phyloP scores from a whole-genome alignment of 2,329 filamentous ascomycete genomes.

The Hymenoscyphus albidus region DNA sequence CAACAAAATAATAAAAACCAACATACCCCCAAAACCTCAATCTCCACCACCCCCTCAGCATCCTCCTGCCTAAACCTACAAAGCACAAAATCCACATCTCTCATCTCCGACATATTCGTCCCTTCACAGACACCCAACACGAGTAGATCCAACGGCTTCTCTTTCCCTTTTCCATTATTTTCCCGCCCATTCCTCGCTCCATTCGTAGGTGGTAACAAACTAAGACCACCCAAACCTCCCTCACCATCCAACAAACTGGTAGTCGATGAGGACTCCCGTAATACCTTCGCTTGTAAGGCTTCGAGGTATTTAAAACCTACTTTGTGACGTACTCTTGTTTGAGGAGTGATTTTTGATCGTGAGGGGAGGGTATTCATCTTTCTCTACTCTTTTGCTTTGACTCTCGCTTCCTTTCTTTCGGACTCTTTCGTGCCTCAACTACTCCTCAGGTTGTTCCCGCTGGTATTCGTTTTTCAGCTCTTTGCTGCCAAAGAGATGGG shows the following conservation, averaged over 20 bases:
- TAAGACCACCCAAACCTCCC: background rate
- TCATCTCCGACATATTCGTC: constrained; percentile 35
- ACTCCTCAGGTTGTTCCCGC: no score
- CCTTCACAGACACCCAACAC: constrained; percentile 34
- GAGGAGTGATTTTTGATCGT: background rate
- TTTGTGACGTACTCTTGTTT: constrained; percentile 27
- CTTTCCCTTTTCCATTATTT: background rate
- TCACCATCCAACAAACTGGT: background rate
- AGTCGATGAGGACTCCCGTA: background rate
- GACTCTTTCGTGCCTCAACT: no score
- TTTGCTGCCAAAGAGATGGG: no score
- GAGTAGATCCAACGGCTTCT: constrained; percentile 28
- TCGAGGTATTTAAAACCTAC: constrained; percentile 35
- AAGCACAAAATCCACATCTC: constrained; percentile 35
- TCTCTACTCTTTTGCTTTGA: background rate
- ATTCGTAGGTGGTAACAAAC: background rate
- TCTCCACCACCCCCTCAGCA: constrained; percentile 29
- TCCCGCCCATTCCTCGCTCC: background rate
- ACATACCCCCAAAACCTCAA: constrained; percentile 33
- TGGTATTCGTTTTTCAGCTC: no score
- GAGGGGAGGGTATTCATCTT: background rate
- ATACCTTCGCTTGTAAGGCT: constrained; percentile 30
- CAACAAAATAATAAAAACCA: background rate
- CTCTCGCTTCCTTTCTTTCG: no score
- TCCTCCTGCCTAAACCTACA: constrained; percentile 35